Conservation (phyloP, 306 rosid species). For the Medicago arabica region DNA sequence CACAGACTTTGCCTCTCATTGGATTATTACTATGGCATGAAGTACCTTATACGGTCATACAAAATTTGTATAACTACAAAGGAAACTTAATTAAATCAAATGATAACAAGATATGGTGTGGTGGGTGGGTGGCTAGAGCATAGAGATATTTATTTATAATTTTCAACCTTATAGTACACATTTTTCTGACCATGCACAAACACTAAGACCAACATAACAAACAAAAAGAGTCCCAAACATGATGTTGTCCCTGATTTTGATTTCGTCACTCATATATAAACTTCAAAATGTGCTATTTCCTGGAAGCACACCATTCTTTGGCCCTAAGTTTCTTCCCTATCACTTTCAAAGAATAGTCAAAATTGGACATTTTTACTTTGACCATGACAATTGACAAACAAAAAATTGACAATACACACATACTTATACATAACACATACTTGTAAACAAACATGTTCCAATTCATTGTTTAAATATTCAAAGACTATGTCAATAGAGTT, state of each 20-base stretch:
- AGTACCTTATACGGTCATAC: conserved; percentile 14
- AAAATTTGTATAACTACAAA: not conserved
- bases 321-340: conserved; percentile 36
- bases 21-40: not conserved
- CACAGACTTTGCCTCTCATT: not conserved
- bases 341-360: conserved; percentile 53
- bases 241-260: conserved; percentile 13
- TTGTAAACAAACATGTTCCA: conserved; percentile 12
- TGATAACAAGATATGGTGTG: conserved; percentile 25
- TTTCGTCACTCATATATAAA: conserved; percentile 24
- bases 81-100: not conserved
- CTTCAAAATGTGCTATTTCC: conserved; percentile 52
- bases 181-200: conserved; percentile 54
- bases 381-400: conserved; percentile 45
- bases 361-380: conserved; percentile 54
- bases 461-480: conserved; percentile 25
- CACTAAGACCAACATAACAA: conserved; percentile 37
- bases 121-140: conserved; percentile 42
- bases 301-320: conserved; percentile 54
- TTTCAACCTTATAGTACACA: conserved; percentile 44
- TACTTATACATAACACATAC: conserved; percentile 4
- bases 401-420: conserved; percentile 32
- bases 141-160: conserved; percentile 1
- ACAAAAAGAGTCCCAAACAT: conserved; percentile 39
- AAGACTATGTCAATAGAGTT: conserved; percentile 18